phyloP scores from a whole-genome alignment of 208 protist genomes.

The Giardia muris region DNA sequence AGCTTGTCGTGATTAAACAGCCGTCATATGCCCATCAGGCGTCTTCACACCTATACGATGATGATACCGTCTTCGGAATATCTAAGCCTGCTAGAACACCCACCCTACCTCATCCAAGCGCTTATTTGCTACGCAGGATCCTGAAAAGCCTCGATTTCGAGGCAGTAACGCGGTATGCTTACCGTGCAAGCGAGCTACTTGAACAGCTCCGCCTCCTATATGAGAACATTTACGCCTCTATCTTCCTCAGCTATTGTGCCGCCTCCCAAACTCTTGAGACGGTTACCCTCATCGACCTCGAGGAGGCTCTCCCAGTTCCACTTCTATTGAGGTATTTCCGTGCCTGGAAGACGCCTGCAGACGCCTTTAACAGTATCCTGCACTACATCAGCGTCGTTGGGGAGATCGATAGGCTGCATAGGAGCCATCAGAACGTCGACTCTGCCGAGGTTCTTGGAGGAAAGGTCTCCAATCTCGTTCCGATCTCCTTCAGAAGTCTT shows the following conservation, averaged over 20 bases:
- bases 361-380: background rate
- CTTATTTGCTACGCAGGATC: no score
- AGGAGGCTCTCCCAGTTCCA: conserved; percentile 12
- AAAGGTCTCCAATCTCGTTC: no score
- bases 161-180: no score
- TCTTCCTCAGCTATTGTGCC: background rate
- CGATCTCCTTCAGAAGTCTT: no score
- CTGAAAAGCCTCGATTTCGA: no score
- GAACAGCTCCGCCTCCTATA: background rate
- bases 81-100: no score
- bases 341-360: background rate
- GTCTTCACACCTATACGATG: no score
- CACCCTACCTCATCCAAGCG: no score
- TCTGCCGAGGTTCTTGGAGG: no score
- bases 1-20: no score
- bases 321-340: background rate
- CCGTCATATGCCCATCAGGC: no score
- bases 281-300: background rate
- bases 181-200: background rate
- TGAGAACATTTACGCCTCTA: conserved; percentile 21
- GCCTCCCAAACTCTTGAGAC: background rate
- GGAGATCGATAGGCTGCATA: background rate
- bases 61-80: no score
- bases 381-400: background rate
- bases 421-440: background rate